Evolutionary conservation across 1,284 basidiomycete genomes (phyloP), one percentile per base, ranked within the genome.

Genomic region (Hypsizygus ulmarius): DNA sequence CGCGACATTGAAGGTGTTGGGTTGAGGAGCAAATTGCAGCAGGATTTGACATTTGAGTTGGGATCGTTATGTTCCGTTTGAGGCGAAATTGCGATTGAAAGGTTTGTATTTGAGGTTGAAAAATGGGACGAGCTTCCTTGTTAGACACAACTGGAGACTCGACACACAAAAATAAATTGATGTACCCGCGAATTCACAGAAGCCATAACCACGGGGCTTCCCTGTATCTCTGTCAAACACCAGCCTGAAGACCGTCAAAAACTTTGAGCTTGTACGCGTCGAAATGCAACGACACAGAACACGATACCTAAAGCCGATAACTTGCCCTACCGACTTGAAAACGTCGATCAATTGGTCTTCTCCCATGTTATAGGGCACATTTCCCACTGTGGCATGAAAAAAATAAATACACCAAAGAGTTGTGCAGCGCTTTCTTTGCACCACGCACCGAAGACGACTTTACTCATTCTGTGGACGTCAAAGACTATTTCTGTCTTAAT

Each of bases 151-250:
- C 53, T 55, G 55, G 61, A 52, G 43, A 49, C 52, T 53, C 49
- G 47, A 50, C 58, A 62, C 51, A 64, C 59, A 56, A 56, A 48
- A 68, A 66, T 60, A 63, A 64, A 69, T 63, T 64, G 58, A 75
- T 81, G 68, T 77, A 94, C 93, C 93, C 60, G 90, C 86, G 66
- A 93, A 97, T 78, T 97, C 93, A 73, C 94, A 95, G 65, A 97
- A 97, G 10, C 95, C 96, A 65, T 97, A 99, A 11, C 97, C 96
- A 70, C 92, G 93, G 41, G 94, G 91, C 67, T 96, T 93, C 48
- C 95, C 94, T 14, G 94, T 97, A 50, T 93, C 90, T 58, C 92
- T 78, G 73, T 99, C 96, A 69, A 94, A 97, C 44, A 98, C 95
- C 54, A 97, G 82, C 63, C 94, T 95, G 62, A 43, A 47, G 45